Evolutionary conservation across 805 yeast species (phyloP).

Genomic region (Myxozyma mucilagina): DNA sequence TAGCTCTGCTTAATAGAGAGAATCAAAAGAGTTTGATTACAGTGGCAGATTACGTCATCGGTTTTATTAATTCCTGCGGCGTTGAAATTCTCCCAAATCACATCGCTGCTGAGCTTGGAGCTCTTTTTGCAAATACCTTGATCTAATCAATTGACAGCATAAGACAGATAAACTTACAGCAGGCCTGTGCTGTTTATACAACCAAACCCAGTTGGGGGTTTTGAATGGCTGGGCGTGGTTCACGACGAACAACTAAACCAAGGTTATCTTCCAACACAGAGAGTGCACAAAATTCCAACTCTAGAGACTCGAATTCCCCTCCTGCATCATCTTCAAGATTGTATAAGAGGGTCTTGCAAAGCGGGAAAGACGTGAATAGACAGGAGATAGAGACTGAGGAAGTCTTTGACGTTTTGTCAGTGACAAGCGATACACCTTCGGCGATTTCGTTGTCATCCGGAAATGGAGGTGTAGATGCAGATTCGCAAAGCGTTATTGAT

Average conservation of each 20-base stretch:
- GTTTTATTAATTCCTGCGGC: too few relatives aligned
- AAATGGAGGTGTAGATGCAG: not conserved
- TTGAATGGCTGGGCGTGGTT: slow-evolving; percentile 2
- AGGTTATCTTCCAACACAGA: not conserved
- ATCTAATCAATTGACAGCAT: too few relatives aligned
- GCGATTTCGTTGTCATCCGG: slow-evolving; percentile 19
- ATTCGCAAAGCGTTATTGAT: not conserved
- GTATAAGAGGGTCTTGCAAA: not conserved
- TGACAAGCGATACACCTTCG: slow-evolving; percentile 18
- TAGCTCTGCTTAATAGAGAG: too few relatives aligned
- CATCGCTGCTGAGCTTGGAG: too few relatives aligned
- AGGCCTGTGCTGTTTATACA: too few relatives aligned
- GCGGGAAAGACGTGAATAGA: not conserved
- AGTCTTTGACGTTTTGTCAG: slow-evolving; percentile 18
- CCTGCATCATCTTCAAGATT: not conserved
- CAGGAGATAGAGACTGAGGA: slow-evolving; percentile 26
- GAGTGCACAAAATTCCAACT: too few relatives aligned
- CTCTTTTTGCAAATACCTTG: too few relatives aligned
- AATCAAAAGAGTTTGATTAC: too few relatives aligned
- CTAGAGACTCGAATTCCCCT: not conserved
- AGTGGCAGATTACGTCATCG: too few relatives aligned
- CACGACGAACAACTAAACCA: not conserved
- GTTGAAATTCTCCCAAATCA: too few relatives aligned
- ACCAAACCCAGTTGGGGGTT: too few relatives aligned
- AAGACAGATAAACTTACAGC: too few relatives aligned